Percentiles rank a stretch among this genome's conserved stretches.
phyloP scores from a whole-genome alignment of 345 rosid species.

The Eucalyptus sideroxylon region DNA sequence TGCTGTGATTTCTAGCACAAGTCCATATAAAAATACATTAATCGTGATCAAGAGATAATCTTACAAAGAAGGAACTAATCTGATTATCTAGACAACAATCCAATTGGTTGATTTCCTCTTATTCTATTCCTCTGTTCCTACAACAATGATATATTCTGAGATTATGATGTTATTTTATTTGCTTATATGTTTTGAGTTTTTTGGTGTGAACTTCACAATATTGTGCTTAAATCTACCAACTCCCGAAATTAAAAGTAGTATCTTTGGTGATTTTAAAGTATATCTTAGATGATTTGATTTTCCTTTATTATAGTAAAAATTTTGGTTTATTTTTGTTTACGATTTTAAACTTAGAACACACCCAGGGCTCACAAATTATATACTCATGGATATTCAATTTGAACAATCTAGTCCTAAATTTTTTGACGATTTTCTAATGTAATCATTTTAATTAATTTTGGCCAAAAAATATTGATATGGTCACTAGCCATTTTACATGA shows the following conservation, averaged over 20 bases:
- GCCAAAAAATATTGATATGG: accelerated
- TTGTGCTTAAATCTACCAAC: neutral
- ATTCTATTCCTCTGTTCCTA: neutral
- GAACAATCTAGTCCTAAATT: neutral
- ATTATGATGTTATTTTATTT: neutral
- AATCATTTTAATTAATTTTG: accelerated
- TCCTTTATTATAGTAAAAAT: neutral
- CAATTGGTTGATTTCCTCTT: neutral
- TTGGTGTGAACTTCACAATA: neutral
- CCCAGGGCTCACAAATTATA: no score
- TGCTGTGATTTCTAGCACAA: neutral
- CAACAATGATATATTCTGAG: neutral
- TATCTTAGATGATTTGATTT: neutral
- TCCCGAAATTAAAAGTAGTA: neutral
- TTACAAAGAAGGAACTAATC: neutral
- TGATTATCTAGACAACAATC: neutral
- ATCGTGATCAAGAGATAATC: accelerated
- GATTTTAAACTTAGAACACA: neutral
- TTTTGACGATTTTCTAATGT: accelerated
- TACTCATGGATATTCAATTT: neutral
- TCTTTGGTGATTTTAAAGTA: neutral
- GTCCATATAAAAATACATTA: neutral
- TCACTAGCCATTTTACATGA: accelerated
- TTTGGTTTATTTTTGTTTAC: neutral
- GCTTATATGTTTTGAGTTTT: neutral